Evolutionary conservation across 2,329 filamentous ascomycete genomes (phyloP).

Genomic region (Penicillium sp.): DNA sequence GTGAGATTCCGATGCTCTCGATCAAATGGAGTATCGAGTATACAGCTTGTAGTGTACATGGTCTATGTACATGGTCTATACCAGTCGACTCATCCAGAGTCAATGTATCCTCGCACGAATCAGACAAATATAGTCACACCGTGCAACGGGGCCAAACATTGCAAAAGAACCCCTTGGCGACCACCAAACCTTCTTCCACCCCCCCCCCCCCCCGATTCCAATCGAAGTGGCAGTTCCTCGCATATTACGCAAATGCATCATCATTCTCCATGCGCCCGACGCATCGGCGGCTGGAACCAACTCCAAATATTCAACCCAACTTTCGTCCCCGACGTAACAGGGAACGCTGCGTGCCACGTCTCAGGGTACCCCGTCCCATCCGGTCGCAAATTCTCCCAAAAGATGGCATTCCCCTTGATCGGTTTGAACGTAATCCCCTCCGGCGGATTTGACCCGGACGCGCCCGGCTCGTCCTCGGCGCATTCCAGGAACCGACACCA

Average conservation of each 20-base stretch:
- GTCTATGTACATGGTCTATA: background rate
- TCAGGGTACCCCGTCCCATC: slow-evolving; percentile 54
- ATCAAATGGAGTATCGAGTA: too few species aligned
- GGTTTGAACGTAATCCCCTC: slow-evolving; percentile 54
- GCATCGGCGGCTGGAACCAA: slow-evolving; percentile 48
- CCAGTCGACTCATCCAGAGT: too few species aligned
- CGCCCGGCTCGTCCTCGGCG: slow-evolving; percentile 26
- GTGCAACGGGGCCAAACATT: too few species aligned
- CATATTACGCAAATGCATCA: background rate
- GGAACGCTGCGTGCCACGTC: slow-evolving; percentile 57
- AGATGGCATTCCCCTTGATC: slow-evolving; percentile 54
- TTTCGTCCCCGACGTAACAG: slow-evolving; percentile 52
- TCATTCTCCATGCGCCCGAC: slow-evolving; percentile 8
- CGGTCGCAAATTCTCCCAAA: slow-evolving; percentile 55
- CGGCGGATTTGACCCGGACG: slow-evolving; percentile 1
- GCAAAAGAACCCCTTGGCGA: too few species aligned
- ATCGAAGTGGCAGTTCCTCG: too few species aligned
- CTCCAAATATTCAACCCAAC: slow-evolving; percentile 61
- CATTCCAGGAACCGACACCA: slow-evolving; percentile 58
- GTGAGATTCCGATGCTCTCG: too few species aligned
- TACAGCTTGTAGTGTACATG: background rate
- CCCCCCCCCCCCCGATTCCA: too few species aligned
- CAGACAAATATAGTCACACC: too few species aligned
- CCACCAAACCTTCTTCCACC: too few species aligned
- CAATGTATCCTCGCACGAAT: too few species aligned